A percentile compares a stretch with the other conserved stretches of the same genome.
Conservation (phyloP, 371 early-diverging fungal species). For the Mucor mucedo region DNA sequence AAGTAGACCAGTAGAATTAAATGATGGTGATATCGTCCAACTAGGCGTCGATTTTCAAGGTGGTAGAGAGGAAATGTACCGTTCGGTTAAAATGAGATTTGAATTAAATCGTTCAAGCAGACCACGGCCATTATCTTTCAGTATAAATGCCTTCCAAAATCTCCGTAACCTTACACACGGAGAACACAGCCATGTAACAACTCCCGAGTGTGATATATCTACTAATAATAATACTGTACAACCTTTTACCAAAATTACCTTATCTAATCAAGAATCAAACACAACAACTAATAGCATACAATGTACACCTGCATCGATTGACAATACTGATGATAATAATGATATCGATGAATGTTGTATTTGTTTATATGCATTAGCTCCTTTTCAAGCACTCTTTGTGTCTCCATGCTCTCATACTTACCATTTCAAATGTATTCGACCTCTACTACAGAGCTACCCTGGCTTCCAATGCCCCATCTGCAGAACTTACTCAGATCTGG, state of each 20-base stretch:
- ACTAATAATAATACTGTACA: neutral
- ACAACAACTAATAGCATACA: slow-evolving; percentile 4
- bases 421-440: slow-evolving; percentile 93
- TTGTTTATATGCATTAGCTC: slow-evolving; percentile 88
- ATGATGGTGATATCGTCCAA: slow-evolving; percentile 93
- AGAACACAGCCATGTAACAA: slow-evolving; percentile 7
- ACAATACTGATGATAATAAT: slow-evolving; percentile 9
- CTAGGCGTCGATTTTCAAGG: slow-evolving; percentile 98
- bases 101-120: slow-evolving; percentile 67
- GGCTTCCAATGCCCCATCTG: slow-evolving; percentile 96
- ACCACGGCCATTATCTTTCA: slow-evolving; percentile 40
- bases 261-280: neutral
- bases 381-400: slow-evolving; percentile 93
- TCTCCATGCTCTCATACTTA: slow-evolving; percentile 95
- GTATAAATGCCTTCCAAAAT: slow-evolving; percentile 44
- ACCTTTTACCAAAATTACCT: neutral
- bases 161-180: slow-evolving; percentile 36
- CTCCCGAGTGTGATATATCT: neutral
- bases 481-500: slow-evolving; percentile 92
- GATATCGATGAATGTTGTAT: slow-evolving; percentile 90
- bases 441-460: slow-evolving; percentile 72
- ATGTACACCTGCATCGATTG: slow-evolving; percentile 1
- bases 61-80: slow-evolving; percentile 71
- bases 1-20: slow-evolving; percentile 81
- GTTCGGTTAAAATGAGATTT: slow-evolving; percentile 77